These are phyloP conservation scores for Skeletonema marinoi DNA, from an alignment of 108 stramenopile genomes.

Conservation along the genomic window DNA sequence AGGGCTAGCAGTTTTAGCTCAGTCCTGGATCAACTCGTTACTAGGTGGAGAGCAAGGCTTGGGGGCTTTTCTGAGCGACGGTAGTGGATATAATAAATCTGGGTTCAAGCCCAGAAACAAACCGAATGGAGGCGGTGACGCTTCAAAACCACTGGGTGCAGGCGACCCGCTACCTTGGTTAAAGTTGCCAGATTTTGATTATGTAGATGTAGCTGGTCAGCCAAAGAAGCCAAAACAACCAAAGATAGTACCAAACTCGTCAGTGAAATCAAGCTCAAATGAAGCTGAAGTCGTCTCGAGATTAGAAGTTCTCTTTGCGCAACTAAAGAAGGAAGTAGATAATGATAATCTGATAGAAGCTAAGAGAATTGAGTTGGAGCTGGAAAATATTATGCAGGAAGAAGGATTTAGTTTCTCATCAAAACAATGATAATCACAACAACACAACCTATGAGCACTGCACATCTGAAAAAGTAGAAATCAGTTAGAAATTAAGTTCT, in stretches of 20 bases:
- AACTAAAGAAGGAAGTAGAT: slow-evolving; percentile 44
- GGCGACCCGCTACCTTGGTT: slow-evolving; percentile 81
- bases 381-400: slow-evolving; percentile 55
- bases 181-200: slow-evolving; percentile 70
- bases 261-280: neutral
- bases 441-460: neutral
- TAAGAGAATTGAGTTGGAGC: slow-evolving; percentile 34
- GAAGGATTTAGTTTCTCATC: slow-evolving; percentile 47
- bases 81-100: slow-evolving; percentile 56
- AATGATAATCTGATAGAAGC: slow-evolving; percentile 56
- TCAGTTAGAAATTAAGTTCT: slow-evolving; percentile 15
- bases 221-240: slow-evolving; percentile 24
- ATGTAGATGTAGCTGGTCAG: slow-evolving; percentile 81
- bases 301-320: slow-evolving; percentile 44
- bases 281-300: slow-evolving; percentile 24
- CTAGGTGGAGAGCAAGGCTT: slow-evolving; percentile 70
- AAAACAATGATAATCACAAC: neutral
- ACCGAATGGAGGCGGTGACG: neutral
- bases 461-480: neutral
- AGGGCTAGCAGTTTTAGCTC: slow-evolving; percentile 54
- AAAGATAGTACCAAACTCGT: neutral
- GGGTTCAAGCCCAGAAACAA: slow-evolving; percentile 43
- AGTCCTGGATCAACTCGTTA: slow-evolving; percentile 66
- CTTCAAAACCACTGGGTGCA: slow-evolving; percentile 6
- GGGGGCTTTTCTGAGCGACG: slow-evolving; percentile 75